Evolutionary conservation across 768 basidiomycete genomes (phyloP), one percentile per base, ranked within the genome.

Genomic region (Phaeotremella fagi): DNA sequence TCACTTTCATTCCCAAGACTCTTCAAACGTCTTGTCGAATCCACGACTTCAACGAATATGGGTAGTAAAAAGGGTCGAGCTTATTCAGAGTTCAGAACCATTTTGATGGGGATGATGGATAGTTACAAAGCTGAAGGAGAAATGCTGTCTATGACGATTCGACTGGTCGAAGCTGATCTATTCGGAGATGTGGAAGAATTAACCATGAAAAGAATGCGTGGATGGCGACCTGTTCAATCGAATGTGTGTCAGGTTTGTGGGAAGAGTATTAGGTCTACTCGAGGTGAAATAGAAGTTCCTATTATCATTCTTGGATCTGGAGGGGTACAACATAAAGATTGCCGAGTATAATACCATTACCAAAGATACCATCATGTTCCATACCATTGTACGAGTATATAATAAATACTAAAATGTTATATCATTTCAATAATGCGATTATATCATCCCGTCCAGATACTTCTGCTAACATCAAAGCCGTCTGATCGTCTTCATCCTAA

Each of bases 51-150:
- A 25, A 72, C 78, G 14, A 69, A 76, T 3, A 46, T 24, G 28
- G 28, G 11, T 35, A 48, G 26, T 12, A 57, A 56, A 31, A 43
- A 54, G 44, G 53, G 56, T 12, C 46, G 61, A 14, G 66, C 75
- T 0, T 98, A 97, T 74, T 83, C 85, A 20, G 92, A 98, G 74
- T 94, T 98, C 75, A 81, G 90, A 41, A 81, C 83, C 11, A 91
- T 99, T 55, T 78, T 99, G 26, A 85, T 84, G 0, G 87, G 89
- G n/a, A 99, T 98, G 89, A 75, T 98, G 63, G 90, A 94, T 66
- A 86, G 90, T 1, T 98, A 97, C 76, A 83, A 86, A 33, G 83
- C 86, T 3, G 92, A 99, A 59, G 88, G 87, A 24, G 92, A 97
- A 60, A 83, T 92, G 80, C 77, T 98, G 23, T 75, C 79, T 37